Evolutionary conservation across 805 yeast genomes (phyloP).

Genomic region (Sugiyamaella lignohabitans): DNA sequence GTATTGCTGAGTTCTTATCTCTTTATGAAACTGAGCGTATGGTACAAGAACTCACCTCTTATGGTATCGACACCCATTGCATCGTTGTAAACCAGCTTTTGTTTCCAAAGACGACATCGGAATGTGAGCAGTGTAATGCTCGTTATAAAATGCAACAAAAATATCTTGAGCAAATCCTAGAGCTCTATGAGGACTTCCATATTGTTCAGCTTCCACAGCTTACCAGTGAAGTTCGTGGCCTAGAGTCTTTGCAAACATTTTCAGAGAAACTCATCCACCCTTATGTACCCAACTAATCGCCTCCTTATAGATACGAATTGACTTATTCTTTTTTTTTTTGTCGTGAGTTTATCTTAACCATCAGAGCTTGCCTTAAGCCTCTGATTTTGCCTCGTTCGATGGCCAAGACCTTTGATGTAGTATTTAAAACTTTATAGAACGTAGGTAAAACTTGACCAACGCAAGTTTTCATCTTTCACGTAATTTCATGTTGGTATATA

Average conservation of each 20-base stretch:
- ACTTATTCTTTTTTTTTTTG: too few species aligned
- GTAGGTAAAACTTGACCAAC: too few species aligned
- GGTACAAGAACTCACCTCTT: slow-evolving; percentile 91
- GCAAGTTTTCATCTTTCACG: too few species aligned
- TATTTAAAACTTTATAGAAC: too few species aligned
- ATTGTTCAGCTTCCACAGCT: slow-evolving; percentile 91
- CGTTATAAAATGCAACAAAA: slow-evolving; percentile 95
- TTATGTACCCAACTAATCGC: slow-evolving; percentile 38
- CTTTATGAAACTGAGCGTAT: slow-evolving; percentile 95
- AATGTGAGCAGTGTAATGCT: slow-evolving; percentile 83
- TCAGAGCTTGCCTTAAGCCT: too few species aligned
- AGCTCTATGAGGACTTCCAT: slow-evolving; percentile 94
- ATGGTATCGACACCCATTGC: slow-evolving; percentile 93
- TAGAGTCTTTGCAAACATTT: slow-evolving; percentile 75
- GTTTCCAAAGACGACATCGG: slow-evolving; percentile 64
- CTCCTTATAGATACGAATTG: too few species aligned
- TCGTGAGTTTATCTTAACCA: too few species aligned
- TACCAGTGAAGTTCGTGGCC: slow-evolving; percentile 92
- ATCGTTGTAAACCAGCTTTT: slow-evolving; percentile 92
- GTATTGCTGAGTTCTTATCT: slow-evolving; percentile 94
- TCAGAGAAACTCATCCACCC: slow-evolving; percentile 75
- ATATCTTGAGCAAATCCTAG: slow-evolving; percentile 91
- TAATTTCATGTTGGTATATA: too few species aligned
- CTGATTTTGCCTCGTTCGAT: too few species aligned
- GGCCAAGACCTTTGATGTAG: too few species aligned